Evolutionary conservation across 805 yeast genomes (phyloP), one percentile per base, ranked within the genome.

Genomic region (Lachancea waltii): DNA sequence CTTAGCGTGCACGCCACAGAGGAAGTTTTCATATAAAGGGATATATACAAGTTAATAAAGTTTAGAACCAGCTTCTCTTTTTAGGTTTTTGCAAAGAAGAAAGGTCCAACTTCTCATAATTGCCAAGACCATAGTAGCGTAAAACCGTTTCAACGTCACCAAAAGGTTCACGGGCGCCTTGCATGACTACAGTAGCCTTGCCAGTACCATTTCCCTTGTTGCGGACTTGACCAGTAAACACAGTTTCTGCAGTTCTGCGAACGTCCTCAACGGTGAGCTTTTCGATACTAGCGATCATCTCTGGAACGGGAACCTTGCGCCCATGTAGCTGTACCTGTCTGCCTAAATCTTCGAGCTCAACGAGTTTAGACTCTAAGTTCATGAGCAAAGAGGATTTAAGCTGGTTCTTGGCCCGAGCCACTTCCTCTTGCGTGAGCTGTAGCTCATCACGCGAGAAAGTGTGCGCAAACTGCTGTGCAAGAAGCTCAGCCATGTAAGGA

Each of bases 331-430:
- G 95, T 18, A 92, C 77, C 61, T 92, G 98, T 61, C 97, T 77
- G 10, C 97, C 97, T 63, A 89, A 70, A 54, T 92, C 98, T 63
- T 92, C 98, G 40, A 92, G 68, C 54, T 85, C 89, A n/a, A 94
- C 94, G 70, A 90, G 72, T 57, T 84, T 86, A 47, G 92, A 80
- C 61, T 92, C 98, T 33, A 89, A 71, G 53, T 89, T 90, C 95
- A 90, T 90, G 58, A 90, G 69, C 42, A 92, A 67, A 6, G 95
- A 82, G 3, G 92, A 79, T 30, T 85, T 78, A 43, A 92, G 72
- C 67, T 90, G 97, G 60, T 85, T 89, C 62, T 92, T 92, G 15
- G 97, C 96, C 47, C 98, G 73, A 41, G 70, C 62, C 5, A 92
- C 89, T 64, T 92, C 97, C 28, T 65, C 72, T 8, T 74, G 74